A percentile compares a stretch with the other conserved stretches of the same genome.
Conservation (phyloP, 441 rosid genomes). For the Kokia cookei region DNA sequence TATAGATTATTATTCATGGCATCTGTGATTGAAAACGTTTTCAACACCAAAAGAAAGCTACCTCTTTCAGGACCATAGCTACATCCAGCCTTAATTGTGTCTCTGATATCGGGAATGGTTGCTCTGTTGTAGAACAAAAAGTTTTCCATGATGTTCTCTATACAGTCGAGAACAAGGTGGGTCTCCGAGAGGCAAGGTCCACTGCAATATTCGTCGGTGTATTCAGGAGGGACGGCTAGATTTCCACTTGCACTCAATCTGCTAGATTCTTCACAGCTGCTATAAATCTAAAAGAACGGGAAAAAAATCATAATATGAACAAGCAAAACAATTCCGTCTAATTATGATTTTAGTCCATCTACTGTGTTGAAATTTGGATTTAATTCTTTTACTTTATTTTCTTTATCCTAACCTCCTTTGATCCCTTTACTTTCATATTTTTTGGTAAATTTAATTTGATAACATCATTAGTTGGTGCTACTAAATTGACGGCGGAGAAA, state of each 20-base stretch:
- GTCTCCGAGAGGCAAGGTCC: conserved; percentile 83
- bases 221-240: conserved; percentile 40
- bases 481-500: no score
- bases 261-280: conserved; percentile 54
- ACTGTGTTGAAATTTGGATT: no score
- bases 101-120: conserved; percentile 44
- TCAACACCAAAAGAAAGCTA: conserved; percentile 9
- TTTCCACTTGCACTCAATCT: conserved; percentile 63
- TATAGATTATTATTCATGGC: background rate
- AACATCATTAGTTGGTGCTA: no score
- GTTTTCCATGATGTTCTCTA: conserved; percentile 44
- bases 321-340: no score
- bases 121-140: conserved; percentile 68
- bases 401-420: no score
- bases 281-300: conserved; percentile 42
- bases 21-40: background rate
- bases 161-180: conserved; percentile 59
- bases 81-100: conserved; percentile 65
- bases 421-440: no score
- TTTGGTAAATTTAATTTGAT: no score
- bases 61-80: conserved; percentile 79
- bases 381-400: no score
- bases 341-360: no score
- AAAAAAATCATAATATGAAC: no score
- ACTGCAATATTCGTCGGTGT: conserved; percentile 44